phyloP scores from a whole-genome alignment of 306 rosid species.

The Urtica urens region DNA sequence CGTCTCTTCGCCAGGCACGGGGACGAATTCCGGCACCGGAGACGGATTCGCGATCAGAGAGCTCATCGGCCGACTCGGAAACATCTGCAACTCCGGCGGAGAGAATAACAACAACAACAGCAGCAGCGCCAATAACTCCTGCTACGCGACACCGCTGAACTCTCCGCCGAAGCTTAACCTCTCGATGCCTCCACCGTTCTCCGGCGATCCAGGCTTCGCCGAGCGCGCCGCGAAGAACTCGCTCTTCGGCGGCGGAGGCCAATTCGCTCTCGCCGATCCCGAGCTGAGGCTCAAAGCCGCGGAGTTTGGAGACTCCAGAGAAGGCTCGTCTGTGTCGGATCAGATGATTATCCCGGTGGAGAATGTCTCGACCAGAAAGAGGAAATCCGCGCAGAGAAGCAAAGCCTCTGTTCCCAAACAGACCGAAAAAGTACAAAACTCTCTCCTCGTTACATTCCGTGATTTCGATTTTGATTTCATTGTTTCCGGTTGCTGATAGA shows the following conservation, averaged over 20 bases:
- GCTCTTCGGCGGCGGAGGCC: conserved; percentile 28
- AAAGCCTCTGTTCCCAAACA: conserved; percentile 29
- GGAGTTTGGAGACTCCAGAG: conserved; percentile 30
- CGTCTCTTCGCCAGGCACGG: conserved; percentile 43
- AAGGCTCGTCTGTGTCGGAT: conserved; percentile 47
- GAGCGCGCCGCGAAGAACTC: conserved; percentile 48
- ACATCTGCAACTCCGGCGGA: conserved; percentile 37
- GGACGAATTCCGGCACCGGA: conserved; percentile 20
- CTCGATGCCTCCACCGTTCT: conserved; percentile 27
- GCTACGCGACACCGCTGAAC: conserved; percentile 43
- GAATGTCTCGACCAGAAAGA: conserved; percentile 22
- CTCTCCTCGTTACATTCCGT: background rate
- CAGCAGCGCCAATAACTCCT: conserved; percentile 34
- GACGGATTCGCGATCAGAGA: conserved; percentile 34
- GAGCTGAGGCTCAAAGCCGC: conserved; percentile 25
- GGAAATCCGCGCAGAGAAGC: conserved; percentile 30
- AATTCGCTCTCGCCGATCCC: conserved; percentile 23
- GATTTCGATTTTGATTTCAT: background rate
- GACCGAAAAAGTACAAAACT: conserved; percentile 20
- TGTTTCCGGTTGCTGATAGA: background rate
- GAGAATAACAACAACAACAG: conserved; percentile 14
- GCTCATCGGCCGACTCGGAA: conserved; percentile 42
- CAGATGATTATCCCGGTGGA: conserved; percentile 41
- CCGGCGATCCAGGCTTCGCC: conserved; percentile 42
- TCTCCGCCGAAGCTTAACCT: conserved; percentile 44